Evolutionary conservation across 1,284 basidiomycete genomes (phyloP).

Genomic region (Tremellales sp.): DNA sequence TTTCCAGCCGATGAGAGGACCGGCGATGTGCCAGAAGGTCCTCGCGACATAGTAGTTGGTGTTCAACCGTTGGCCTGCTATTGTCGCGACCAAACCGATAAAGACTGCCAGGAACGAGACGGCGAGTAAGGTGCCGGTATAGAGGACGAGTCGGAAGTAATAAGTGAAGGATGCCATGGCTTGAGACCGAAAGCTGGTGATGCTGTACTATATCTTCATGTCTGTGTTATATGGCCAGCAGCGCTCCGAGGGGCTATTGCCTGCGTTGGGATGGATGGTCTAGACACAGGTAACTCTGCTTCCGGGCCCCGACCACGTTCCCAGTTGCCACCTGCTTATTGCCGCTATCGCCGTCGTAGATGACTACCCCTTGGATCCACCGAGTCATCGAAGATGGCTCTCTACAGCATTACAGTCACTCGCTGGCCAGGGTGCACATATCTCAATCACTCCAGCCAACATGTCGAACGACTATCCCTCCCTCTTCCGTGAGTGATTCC

Average conservation of each 20-base stretch:
- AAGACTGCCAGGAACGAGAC: conserved; percentile 73
- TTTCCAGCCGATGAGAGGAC: conserved; percentile 66
- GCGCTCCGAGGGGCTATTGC: no score
- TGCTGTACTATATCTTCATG: no score
- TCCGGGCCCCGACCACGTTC: no score
- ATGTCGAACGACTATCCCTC: conserved; percentile 59
- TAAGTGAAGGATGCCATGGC: conserved; percentile 33
- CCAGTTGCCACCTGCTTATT: no score
- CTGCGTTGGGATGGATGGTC: no score
- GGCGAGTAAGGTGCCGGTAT: conserved; percentile 67
- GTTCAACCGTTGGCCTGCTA: conserved; percentile 70
- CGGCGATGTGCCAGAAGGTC: conserved; percentile 71
- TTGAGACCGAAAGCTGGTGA: no score
- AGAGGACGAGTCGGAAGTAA: conserved; percentile 67
- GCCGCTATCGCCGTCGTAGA: no score
- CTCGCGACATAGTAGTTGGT: conserved; percentile 83
- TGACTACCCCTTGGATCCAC: no score
- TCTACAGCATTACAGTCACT: not conserved
- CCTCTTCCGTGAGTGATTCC: conserved; percentile 65
- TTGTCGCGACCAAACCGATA: conserved; percentile 64
- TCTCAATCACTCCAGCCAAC: conserved; percentile 7
- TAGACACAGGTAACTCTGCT: no score
- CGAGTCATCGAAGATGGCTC: no score
- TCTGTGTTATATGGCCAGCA: no score
- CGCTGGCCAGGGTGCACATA: conserved; percentile 17